Evolutionary conservation across 192 early-diverging fungal genomes (phyloP).

Genomic region (Pilobolus umbonatus): DNA sequence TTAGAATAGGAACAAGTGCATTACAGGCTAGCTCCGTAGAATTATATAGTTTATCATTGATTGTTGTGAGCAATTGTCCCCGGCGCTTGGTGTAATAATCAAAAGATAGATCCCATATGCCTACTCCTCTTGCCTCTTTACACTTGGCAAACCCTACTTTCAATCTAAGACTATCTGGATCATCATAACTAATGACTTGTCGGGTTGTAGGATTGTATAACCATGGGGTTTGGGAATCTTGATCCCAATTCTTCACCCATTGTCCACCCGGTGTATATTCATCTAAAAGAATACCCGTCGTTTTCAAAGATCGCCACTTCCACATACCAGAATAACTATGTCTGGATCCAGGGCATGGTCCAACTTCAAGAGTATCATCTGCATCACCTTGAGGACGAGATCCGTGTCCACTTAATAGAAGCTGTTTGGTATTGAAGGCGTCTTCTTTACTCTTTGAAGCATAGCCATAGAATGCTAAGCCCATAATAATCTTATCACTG

Average conservation of each 20-base stretch:
- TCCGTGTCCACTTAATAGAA: background rate
- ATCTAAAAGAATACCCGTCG: background rate
- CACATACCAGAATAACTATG: constrained; percentile 5
- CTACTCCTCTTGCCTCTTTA: constrained; percentile 53
- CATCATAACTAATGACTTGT: constrained; percentile 70
- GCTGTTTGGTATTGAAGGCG: background rate
- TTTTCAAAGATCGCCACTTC: constrained; percentile 3
- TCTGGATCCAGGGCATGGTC: background rate
- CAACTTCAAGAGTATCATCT: background rate
- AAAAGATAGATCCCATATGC: constrained; percentile 48
- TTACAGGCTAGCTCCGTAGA: too few relatives aligned
- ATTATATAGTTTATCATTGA: background rate
- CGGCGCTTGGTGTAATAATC: background rate
- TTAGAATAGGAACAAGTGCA: too few relatives aligned
- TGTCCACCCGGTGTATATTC: constrained; percentile 21
- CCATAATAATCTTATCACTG: constrained; percentile 3
- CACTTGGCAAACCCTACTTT: constrained; percentile 54
- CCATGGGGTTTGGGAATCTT: constrained; percentile 63
- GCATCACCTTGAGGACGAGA: constrained; percentile 9
- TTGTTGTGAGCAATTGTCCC: background rate
- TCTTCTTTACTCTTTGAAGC: background rate
- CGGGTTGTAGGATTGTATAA: constrained; percentile 55
- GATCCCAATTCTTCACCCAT: constrained; percentile 65
- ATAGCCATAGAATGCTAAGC: constrained; percentile 1
- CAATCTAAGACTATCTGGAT: constrained; percentile 47